Evolutionary conservation across 2,329 filamentous ascomycete species (phyloP).

Genomic region (Calonectria crousiana): DNA sequence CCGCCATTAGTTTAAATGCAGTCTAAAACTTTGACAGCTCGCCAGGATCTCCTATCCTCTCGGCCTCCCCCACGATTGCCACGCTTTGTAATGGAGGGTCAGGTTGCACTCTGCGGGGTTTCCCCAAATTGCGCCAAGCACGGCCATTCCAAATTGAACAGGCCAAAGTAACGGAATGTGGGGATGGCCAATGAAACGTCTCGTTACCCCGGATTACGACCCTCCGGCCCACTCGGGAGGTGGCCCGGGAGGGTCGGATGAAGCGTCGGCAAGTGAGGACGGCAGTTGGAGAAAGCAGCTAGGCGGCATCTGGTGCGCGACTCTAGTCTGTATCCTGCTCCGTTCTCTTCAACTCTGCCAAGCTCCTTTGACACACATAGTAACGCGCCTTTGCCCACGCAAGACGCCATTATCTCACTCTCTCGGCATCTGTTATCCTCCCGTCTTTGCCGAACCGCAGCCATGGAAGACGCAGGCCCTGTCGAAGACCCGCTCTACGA

Average conservation of each 20-base stretch:
- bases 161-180: not conserved
- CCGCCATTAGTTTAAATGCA: not conserved
- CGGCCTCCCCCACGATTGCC: not conserved
- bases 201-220: slow-evolving; percentile 13
- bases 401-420: not conserved
- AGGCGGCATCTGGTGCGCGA: not conserved
- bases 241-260: slow-evolving; percentile 5
- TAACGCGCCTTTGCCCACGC: not conserved
- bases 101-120: not conserved
- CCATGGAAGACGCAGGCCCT: slow-evolving; percentile 15
- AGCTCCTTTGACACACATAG: not conserved
- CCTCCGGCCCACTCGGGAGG: not conserved
- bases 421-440: not conserved
- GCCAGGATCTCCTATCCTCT: not conserved
- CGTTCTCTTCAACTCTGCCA: slow-evolving; percentile 13
- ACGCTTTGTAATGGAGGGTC: not conserved
- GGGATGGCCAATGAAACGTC: slow-evolving; percentile 5
- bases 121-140: not conserved
- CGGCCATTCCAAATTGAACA: not conserved
- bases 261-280: slow-evolving; percentile 11
- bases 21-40: not conserved
- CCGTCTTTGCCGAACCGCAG: not conserved
- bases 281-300: not conserved
- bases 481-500: slow-evolving; percentile 15
- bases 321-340: not conserved